Evolutionary conservation across 1,139 yeast species (phyloP), one percentile per base, ranked within the genome.

Genomic region (Debaryomyces fabryi): DNA sequence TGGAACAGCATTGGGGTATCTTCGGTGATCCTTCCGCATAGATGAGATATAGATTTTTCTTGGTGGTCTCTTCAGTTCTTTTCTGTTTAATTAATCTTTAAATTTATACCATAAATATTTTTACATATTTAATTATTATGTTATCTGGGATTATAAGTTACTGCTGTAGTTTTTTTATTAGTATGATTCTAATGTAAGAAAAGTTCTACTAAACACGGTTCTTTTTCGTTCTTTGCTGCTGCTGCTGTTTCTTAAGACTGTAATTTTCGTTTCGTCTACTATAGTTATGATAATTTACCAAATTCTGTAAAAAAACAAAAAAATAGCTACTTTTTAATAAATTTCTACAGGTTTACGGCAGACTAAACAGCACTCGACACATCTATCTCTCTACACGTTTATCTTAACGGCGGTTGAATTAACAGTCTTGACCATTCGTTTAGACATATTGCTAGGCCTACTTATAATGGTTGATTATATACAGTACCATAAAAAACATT

Each of bases 1-100:
- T 82, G 57, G 93, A 87, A 71, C 83, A 85, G 68, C 79, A 78
- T 77, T 87, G 89, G 88, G 93, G 93, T 63, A 71, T 84, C 52
- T 71, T 55, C 49, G 73, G 73, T 13, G 67, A 68, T 48, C 71
- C 73, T 13, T 44, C 48, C 27, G 60, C 52, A 13, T 59, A 52
- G 45, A 34, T 38, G 18, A 39, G 18, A 18, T 38, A 37, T 27
- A 35, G 36, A 38, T 25, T 29, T 47, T 39, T 16, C 15, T 29
- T 13, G n/a, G 37, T 15, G 30, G 18, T 20, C 13, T n/a, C 13
- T 35, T 35, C 38, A 35, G 10, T 35, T 35, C 38, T 35, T 21
- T 16, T 20, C 10, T 35, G 38, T 35, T 34, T 20, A 35, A 35
- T 35, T 34, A 16, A 34, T 13, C 36, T 9, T 13, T 15, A 42